Conservation (phyloP, 306 rosid species). For the Begonia masoniana region DNA sequence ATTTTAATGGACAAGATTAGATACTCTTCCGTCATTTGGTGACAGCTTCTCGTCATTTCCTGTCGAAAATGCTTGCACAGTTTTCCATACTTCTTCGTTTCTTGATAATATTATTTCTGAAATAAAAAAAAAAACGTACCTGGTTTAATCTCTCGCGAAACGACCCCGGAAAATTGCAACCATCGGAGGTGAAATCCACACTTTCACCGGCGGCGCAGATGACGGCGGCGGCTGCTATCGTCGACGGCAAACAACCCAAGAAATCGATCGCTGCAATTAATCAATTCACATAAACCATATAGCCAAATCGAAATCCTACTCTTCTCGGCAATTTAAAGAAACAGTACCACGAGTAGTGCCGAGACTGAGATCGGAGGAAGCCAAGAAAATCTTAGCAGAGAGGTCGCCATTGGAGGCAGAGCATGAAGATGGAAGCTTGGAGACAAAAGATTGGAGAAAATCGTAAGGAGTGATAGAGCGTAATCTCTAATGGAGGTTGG, state of each 20-base stretch:
- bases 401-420: constrained; percentile 9
- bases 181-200: not conserved
- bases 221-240: constrained; percentile 59
- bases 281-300: no score
- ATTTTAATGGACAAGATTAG: constrained; percentile 2
- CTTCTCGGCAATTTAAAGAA: not conserved
- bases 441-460: constrained; percentile 37
- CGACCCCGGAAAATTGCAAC: not conserved
- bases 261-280: constrained; percentile 35
- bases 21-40: constrained; percentile 61
- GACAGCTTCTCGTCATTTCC: constrained; percentile 79
- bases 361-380: constrained; percentile 38
- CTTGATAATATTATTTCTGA: not conserved
- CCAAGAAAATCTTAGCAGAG: no score
- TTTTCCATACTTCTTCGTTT: constrained; percentile 19
- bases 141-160: not conserved
- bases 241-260: constrained; percentile 46
- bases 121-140: not conserved
- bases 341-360: constrained; percentile 39
- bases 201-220: constrained; percentile 11
- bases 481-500: constrained; percentile 48
- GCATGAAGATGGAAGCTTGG: constrained; percentile 30
- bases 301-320: no score
- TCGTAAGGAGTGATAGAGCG: constrained; percentile 69
- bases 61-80: constrained; percentile 20